Evolutionary conservation across 1,284 basidiomycete species (phyloP).

Genomic region (Anthracocystis walkeri): DNA sequence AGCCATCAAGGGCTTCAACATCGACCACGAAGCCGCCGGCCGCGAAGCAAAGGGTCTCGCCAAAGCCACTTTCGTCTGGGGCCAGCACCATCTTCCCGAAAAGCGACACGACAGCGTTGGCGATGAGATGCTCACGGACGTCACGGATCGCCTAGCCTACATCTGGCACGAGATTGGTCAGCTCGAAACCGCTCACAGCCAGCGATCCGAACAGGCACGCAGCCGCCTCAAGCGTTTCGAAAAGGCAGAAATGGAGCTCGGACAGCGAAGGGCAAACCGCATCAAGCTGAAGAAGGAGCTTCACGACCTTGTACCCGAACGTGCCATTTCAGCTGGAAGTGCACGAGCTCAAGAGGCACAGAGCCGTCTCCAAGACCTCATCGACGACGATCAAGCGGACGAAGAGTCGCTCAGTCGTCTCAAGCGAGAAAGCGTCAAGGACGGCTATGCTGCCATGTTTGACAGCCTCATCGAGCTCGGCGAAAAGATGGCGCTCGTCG

Average conservation of each 20-base stretch:
- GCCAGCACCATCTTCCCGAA: constrained; percentile 54
- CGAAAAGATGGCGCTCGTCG: constrained; percentile 60
- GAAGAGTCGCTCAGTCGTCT: constrained; percentile 55
- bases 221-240: constrained; percentile 55
- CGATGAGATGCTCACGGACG: constrained; percentile 55
- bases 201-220: constrained; percentile 52
- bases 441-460: constrained; percentile 54
- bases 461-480: constrained; percentile 64
- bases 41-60: constrained; percentile 57
- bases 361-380: constrained; percentile 43
- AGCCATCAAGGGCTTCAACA: constrained; percentile 58
- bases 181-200: constrained; percentile 57
- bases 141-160: constrained; percentile 60
- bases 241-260: constrained; percentile 55
- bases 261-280: constrained; percentile 43
- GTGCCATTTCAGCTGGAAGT: constrained; percentile 37
- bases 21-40: constrained; percentile 58
- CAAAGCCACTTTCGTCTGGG: constrained; percentile 58
- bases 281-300: constrained; percentile 60
- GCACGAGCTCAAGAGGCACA: constrained; percentile 40
- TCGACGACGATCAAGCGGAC: constrained; percentile 55
- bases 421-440: constrained; percentile 54
- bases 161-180: constrained; percentile 59
- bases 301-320: constrained; percentile 53
- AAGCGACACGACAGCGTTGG: constrained; percentile 56